Evolutionary conservation across 2,329 filamentous ascomycete genomes (phyloP), one percentile per base, ranked within the genome.

Genomic region (Tolypocladium endophyticum): DNA sequence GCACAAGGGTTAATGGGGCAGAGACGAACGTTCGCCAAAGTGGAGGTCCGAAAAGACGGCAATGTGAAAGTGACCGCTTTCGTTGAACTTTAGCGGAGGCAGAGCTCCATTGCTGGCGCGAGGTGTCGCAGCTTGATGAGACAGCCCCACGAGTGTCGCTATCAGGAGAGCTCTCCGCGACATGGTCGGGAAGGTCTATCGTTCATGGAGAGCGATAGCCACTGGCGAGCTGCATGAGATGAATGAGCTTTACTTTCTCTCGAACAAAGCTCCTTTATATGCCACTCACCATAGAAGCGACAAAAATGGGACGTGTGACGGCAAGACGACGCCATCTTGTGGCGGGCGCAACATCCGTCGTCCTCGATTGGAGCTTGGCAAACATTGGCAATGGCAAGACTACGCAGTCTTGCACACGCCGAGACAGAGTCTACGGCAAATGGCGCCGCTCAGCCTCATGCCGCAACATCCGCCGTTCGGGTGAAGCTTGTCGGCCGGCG

Each of bases 11-110:
- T 3, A 30, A 30, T 7, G 5, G 18, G 30, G 50, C 2, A n/a
- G 14, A 25, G 16, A 69, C 73, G 64, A 71, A 83, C 83, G 80
- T 70, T 91, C 87, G 16, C 87, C 88, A 67, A 87, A 88, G 68
- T 91, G 87, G 8, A 90, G 71, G 64, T 91, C 88, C 36, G 83
- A 81, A 62, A 91, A 88, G 14, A 91, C 79, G 2, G 83, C 73
- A 43, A 83, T 73, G 58, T 81, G 77, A 64, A 83, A 82, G 73
- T 78, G 6, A n/a, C 78, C 79, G 54, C 79, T 74, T 0, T 64
- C 25, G 11, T 68, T 69, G 63, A 82, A 80, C 50, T 53, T 33
- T 8, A 53, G 30, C 2, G 50, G 30, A 12, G 50, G 28, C 28
- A 53, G 30, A 53, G 50, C 12, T 20, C n/a, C 18, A 9, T 33